Conservation (phyloP, 345 rosid species). For the Noccaea caerulescens region DNA sequence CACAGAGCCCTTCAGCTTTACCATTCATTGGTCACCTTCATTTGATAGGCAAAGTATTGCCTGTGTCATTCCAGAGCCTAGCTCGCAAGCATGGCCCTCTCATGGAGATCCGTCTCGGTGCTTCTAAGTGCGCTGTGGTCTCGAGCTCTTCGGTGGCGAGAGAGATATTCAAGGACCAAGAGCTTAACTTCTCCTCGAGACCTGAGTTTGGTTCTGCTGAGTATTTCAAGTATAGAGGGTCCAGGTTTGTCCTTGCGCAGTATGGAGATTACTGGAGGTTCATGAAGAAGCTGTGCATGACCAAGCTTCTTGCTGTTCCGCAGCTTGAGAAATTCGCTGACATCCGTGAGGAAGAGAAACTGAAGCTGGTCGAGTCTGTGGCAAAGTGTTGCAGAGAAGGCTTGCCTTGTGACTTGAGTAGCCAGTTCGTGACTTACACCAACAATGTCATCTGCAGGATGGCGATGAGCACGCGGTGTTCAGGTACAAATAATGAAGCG, state of each 20-base stretch:
- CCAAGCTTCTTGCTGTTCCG: conserved; percentile 61
- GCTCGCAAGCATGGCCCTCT: conserved; percentile 49
- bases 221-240: conserved; percentile 48
- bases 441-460: conserved; percentile 64
- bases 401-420: conserved; percentile 46
- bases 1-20: conserved; percentile 54
- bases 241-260: conserved; percentile 52
- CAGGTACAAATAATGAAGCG: conserved; percentile 53
- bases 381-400: conserved; percentile 49
- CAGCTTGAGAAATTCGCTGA: conserved; percentile 58
- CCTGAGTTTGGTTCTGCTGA: conserved; percentile 52
- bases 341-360: conserved; percentile 42
- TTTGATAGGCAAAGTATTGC: conserved; percentile 48
- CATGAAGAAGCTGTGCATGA: conserved; percentile 64
- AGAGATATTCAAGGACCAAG: conserved; percentile 62
- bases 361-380: conserved; percentile 58
- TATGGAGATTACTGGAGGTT: conserved; percentile 61
- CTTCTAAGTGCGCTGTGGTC: conserved; percentile 45
- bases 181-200: conserved; percentile 57
- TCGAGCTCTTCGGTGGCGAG: conserved; percentile 53
- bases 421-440: conserved; percentile 46
- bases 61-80: conserved; percentile 45
- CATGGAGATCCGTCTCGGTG: conserved; percentile 53
- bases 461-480: conserved; percentile 72
- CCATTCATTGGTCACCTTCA: conserved; percentile 63